phyloP scores from a whole-genome alignment of 2,329 filamentous ascomycete species.

The Phyllosticta ampelicida region DNA sequence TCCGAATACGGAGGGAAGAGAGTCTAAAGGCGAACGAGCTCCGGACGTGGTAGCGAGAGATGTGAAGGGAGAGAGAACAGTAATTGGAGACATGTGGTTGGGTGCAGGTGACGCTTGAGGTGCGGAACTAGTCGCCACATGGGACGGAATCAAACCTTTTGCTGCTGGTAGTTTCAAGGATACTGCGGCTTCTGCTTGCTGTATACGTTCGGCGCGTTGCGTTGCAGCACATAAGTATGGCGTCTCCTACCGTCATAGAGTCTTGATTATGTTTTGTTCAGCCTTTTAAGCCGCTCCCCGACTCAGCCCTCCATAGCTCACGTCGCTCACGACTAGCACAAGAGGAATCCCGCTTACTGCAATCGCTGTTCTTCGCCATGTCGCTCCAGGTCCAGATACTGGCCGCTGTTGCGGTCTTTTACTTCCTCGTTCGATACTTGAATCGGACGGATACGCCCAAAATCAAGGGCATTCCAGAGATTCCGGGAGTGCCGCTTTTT shows the following conservation, averaged over 20 bases:
- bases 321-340: neutral
- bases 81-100: no score
- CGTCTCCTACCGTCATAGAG: no score
- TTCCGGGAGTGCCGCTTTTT: conserved; percentile 37
- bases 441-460: conserved; percentile 38
- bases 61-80: no score
- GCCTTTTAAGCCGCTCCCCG: neutral
- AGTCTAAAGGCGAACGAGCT: no score
- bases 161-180: no score
- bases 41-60: no score
- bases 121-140: no score
- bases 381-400: conserved; percentile 32
- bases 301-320: neutral
- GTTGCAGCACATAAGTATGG: no score
- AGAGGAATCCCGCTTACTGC: neutral
- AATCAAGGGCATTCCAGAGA: conserved; percentile 38
- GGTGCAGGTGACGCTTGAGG: no score
- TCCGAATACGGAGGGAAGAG: no score
- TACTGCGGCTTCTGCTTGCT: neutral
- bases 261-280: neutral
- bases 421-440: conserved; percentile 30
- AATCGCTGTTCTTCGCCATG: conserved; percentile 15
- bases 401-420: conserved; percentile 30
- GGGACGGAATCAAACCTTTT: no score
- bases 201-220: neutral